These are phyloP conservation scores for Lithospermum erythrorhizon DNA, from an alignment of 257 asterid genomes.

Conservation along the genomic window DNA sequence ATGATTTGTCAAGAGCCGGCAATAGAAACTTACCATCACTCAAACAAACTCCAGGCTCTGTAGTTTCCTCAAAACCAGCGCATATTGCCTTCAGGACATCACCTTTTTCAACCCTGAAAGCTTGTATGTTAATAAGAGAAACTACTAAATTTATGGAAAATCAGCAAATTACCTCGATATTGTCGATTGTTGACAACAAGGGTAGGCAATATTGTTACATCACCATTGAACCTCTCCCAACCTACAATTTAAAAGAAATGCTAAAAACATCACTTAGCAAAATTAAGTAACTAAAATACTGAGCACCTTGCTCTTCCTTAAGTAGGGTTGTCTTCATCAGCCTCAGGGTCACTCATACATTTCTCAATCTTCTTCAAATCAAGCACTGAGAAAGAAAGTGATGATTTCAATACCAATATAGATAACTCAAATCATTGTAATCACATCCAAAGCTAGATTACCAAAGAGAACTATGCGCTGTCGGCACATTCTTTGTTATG, in stretches of 20 bases:
- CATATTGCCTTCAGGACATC: slow-evolving; percentile 66
- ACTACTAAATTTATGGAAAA: slow-evolving; percentile 1
- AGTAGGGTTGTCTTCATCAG: slow-evolving; percentile 54
- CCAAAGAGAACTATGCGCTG: slow-evolving; percentile 6
- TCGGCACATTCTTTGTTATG: slow-evolving; percentile 91
- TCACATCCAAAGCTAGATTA: too few relatives aligned
- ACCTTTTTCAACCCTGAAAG: slow-evolving; percentile 74
- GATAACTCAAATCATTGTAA: slow-evolving; percentile 1
- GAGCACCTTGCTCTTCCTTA: slow-evolving; percentile 78
- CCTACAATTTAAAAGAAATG: too few relatives aligned
- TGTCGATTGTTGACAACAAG: slow-evolving; percentile 84
- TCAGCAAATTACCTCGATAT: slow-evolving; percentile 59
- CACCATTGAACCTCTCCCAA: slow-evolving; percentile 92
- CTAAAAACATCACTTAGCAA: too few relatives aligned
- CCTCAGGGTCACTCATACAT: slow-evolving; percentile 68
- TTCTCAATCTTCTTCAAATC: slow-evolving; percentile 51
- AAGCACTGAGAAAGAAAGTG: slow-evolving; percentile 34
- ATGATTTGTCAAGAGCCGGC: neutral
- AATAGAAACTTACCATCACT: slow-evolving; percentile 47
- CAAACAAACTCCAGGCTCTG: slow-evolving; percentile 95
- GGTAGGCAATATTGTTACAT: slow-evolving; percentile 91
- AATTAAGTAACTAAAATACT: too few relatives aligned
- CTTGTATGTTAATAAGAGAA: slow-evolving; percentile 9
- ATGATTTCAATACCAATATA: slow-evolving; percentile 6
- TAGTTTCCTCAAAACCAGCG: slow-evolving; percentile 88